Percentiles rank a stretch among this genome's conserved stretches.
Conservation (phyloP, 2,329 filamentous ascomycete genomes). For the Fusarium setosum region DNA sequence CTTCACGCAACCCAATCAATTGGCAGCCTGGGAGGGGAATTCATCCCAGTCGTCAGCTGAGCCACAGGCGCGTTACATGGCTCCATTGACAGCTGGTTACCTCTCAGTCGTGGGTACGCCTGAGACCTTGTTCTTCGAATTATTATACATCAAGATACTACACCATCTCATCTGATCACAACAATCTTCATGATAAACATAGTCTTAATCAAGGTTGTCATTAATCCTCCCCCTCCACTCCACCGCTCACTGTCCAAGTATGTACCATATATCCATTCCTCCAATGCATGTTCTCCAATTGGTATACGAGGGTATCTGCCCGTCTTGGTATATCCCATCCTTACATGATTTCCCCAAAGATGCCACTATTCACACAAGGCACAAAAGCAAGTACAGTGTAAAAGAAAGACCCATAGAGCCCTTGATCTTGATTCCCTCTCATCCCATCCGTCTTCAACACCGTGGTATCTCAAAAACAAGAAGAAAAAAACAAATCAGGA, state of each 20-base stretch:
- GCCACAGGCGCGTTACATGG: too few relatives aligned
- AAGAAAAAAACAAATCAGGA: slow-evolving; percentile 2
- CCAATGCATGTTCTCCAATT: slow-evolving; percentile 13
- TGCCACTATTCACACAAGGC: slow-evolving; percentile 29
- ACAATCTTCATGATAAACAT: neutral
- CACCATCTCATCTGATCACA: neutral
- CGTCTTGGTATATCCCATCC: slow-evolving; percentile 27
- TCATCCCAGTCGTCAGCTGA: too few relatives aligned
- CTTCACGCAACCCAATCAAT: too few relatives aligned
- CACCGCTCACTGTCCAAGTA: slow-evolving; percentile 19
- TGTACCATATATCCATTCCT: slow-evolving; percentile 24
- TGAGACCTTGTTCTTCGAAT: too few relatives aligned
- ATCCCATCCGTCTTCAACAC: slow-evolving; percentile 39
- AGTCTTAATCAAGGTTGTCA: slow-evolving; percentile 23
- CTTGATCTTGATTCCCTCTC: slow-evolving; percentile 26
- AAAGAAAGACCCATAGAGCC: slow-evolving; percentile 18
- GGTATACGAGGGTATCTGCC: slow-evolving; percentile 36
- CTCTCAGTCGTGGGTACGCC: too few relatives aligned
- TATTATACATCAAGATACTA: too few relatives aligned
- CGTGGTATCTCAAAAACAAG: slow-evolving; percentile 44
- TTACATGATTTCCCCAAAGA: slow-evolving; percentile 28
- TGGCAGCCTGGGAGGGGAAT: too few relatives aligned
- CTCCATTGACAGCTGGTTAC: too few relatives aligned
- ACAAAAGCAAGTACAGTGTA: slow-evolving; percentile 20
- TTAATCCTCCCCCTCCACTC: slow-evolving; percentile 29